Evolutionary conservation across 2,329 filamentous ascomycete species (phyloP).

Genomic region (Fusarium poae): DNA sequence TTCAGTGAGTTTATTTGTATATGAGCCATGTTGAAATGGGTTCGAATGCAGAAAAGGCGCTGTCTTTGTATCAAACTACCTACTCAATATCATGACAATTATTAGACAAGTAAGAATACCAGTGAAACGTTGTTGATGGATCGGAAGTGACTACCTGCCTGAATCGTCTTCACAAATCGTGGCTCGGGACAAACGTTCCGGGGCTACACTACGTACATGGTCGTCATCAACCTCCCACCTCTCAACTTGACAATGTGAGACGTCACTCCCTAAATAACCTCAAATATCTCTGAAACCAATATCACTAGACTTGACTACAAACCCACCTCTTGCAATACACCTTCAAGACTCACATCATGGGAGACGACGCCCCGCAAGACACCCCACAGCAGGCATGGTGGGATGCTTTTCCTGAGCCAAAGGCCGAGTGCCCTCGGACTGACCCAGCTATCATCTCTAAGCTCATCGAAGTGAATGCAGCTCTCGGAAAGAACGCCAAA

Average conservation of each 20-base stretch:
- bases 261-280: accelerated
- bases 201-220: not conserved
- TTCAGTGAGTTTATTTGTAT: not conserved
- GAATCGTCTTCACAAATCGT: slow-evolving; percentile 1
- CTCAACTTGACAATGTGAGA: not conserved
- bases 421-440: slow-evolving; percentile 55
- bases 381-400: slow-evolving; percentile 54
- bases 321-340: no score
- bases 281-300: accelerated
- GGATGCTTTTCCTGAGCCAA: slow-evolving; percentile 59
- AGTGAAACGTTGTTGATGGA: not conserved
- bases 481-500: slow-evolving; percentile 45
- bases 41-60: not conserved
- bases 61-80: not conserved
- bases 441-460: slow-evolving; percentile 57
- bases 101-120: not conserved
- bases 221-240: slow-evolving; percentile 12
- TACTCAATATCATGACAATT: no score
- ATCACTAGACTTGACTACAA: not conserved
- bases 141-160: slow-evolving; percentile 1
- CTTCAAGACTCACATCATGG: slow-evolving; percentile 30
- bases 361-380: slow-evolving; percentile 43
- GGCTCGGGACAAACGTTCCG: slow-evolving; percentile 27
- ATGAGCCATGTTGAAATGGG: no score
- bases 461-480: slow-evolving; percentile 56